These are phyloP conservation scores for Moesziomyces sp. DNA, from an alignment of 1,284 basidiomycete genomes.

Conservation along the genomic window DNA sequence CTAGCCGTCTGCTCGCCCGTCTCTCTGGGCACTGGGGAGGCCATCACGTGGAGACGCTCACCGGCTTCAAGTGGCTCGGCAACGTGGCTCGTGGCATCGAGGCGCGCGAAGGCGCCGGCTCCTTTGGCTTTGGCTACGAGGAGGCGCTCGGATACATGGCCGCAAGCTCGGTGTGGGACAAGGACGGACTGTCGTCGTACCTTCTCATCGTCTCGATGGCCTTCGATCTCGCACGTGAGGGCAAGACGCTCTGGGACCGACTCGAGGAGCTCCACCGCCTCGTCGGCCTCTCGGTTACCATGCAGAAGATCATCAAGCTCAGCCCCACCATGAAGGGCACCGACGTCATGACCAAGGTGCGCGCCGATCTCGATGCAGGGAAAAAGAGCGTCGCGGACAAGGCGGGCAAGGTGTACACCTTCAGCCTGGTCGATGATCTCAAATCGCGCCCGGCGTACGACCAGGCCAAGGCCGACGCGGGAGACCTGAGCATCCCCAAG, in stretches of 20 bases:
- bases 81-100: constrained; percentile 49
- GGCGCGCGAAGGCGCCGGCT: constrained; percentile 35
- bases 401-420: constrained; percentile 9
- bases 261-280: constrained; percentile 55
- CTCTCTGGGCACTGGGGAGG: constrained; percentile 47
- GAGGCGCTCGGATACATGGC: constrained; percentile 64
- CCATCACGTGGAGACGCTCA: constrained; percentile 54
- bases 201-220: constrained; percentile 55
- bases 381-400: constrained; percentile 25
- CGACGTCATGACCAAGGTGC: constrained; percentile 54
- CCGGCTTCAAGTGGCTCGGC: constrained; percentile 65
- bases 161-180: constrained; percentile 56
- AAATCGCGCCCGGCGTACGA: constrained; percentile 27
- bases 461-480: constrained; percentile 41
- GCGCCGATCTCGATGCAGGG: constrained; percentile 36
- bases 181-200: constrained; percentile 60
- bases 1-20: constrained; percentile 50
- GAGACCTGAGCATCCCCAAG: constrained; percentile 50
- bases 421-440: constrained; percentile 56
- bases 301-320: constrained; percentile 58
- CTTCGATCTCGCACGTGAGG: constrained; percentile 38
- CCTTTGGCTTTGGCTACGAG: constrained; percentile 60
- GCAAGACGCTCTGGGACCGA: constrained; percentile 57
- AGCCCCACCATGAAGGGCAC: constrained; percentile 48
- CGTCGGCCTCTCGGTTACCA: constrained; percentile 52